These are phyloP conservation scores for Diplocarpon mali DNA, from an alignment of 2,329 filamentous ascomycete species.

Conservation along the genomic window DNA sequence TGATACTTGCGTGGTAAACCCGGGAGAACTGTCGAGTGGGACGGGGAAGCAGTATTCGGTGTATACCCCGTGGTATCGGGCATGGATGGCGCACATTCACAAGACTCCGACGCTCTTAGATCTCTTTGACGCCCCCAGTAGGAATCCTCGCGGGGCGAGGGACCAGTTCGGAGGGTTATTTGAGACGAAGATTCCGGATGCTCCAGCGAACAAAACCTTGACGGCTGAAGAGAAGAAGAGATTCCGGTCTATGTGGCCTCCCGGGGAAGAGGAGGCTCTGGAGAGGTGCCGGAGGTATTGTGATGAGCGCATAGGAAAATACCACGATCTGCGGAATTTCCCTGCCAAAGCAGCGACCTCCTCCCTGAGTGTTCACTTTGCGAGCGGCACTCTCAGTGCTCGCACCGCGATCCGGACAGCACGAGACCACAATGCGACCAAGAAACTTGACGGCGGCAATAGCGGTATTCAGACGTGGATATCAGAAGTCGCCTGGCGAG, in stretches of 20 bases:
- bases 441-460: constrained; percentile 54
- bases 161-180: constrained; percentile 47
- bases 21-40: constrained; percentile 55
- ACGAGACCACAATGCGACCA: constrained; percentile 48
- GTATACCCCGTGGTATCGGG: constrained; percentile 70
- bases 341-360: constrained; percentile 54
- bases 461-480: constrained; percentile 65
- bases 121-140: constrained; percentile 43
- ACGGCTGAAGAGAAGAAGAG: constrained; percentile 45
- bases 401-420: constrained; percentile 56
- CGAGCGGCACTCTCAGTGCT: constrained; percentile 56
- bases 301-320: constrained; percentile 48
- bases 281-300: constrained; percentile 57
- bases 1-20: constrained; percentile 74
- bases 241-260: constrained; percentile 54
- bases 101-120: constrained; percentile 56
- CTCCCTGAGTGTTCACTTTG: constrained; percentile 59
- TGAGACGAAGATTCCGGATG: constrained; percentile 44
- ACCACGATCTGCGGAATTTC: constrained; percentile 55
- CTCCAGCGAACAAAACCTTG: constrained; percentile 53
- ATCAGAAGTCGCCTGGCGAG: constrained; percentile 73
- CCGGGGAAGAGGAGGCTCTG: constrained; percentile 62
- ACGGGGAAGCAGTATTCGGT: constrained; percentile 72
- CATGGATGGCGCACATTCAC: constrained; percentile 67
- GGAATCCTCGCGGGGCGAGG: constrained; percentile 38